Base-by-base conservation (phyloP, 2,329 filamentous ascomycete genomes). In the Aureobasidium uvarum region DNA sequence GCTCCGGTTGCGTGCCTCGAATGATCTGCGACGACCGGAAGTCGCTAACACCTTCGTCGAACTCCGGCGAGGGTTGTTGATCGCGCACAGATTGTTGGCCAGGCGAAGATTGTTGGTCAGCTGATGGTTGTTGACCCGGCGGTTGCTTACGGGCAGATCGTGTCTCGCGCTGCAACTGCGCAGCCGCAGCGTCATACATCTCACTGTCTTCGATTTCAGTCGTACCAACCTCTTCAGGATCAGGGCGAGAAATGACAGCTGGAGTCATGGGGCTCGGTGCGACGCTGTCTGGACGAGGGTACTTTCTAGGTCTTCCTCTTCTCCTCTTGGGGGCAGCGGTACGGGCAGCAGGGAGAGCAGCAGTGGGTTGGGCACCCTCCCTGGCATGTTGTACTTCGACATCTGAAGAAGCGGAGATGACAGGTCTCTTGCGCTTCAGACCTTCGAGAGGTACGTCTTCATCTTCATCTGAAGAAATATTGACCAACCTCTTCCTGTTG, bases 1-100 rank as follows among this genome's bases (percentile, higher is more conserved):
- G 48, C 23, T 63, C 60, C 18, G 63, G 66, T 41, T 65, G 63
- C 4, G 67, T 67, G 10, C 66, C 67, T 23, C 38, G 41, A 6
- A 68, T 18, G 4, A 68, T 16, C 50, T 68, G 67, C 5, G 67
- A 68, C 10, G 67, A 67, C 4, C 48, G 38, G 46, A 67, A 66
- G 10, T 59, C 55, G 43, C 63, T 51, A 54, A 64, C 41, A 3
- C 65, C 52, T 6, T 65, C 67, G 25, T 52, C 33, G 2, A 46
- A 36, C 33, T 41, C 58, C 28, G 33, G 16, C 14, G 58, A 50
- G 5, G 41, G 20, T 51, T 62, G 28, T 23, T 20, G 54, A 18
- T 10, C 45, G 33, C 33, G 33, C 33, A 36, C 28, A 31, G 28
- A 6, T 31, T 31, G 28, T 31, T 31, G 28, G 28, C 28, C 28